Evolutionary conservation across 805 yeast species (phyloP).

Genomic region (Hanseniaspora singularis): DNA sequence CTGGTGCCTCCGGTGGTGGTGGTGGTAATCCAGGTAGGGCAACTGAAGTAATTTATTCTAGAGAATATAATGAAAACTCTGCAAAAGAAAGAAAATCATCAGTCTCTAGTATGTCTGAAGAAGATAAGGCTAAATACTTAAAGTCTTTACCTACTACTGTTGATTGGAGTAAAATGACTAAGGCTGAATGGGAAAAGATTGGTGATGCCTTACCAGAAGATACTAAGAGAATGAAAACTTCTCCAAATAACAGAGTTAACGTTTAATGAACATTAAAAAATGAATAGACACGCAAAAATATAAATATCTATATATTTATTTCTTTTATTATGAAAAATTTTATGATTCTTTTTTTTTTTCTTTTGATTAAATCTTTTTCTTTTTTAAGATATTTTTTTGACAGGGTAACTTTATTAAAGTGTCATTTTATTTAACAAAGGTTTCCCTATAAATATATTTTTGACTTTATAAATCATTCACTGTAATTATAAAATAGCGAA

Average conservation of each 20-base stretch:
- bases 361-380: no score
- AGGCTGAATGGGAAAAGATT: constrained; percentile 4
- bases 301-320: no score
- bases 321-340: no score
- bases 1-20: constrained; percentile 19
- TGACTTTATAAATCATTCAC: no score
- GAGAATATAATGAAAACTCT: constrained; percentile 17
- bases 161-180: constrained; percentile 12
- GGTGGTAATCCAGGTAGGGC: constrained; percentile 21
- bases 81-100: neutral
- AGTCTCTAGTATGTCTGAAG: constrained; percentile 6
- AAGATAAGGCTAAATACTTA: neutral
- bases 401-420: no score
- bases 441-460: no score
- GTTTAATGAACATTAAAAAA: neutral
- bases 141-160: neutral
- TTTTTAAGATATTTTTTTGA: no score
- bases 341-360: no score
- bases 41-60: constrained; percentile 21
- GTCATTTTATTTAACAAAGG: no score
- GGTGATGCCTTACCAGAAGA: constrained; percentile 8
- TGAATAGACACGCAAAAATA: no score
- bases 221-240: neutral
- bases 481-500: no score
- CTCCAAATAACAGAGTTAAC: constrained; percentile 13